A percentile compares a stretch with the other conserved stretches of the same genome.
These are phyloP conservation scores for Remersonia thermophila DNA, from an alignment of 2,329 filamentous ascomycete genomes.

Conservation along the genomic window DNA sequence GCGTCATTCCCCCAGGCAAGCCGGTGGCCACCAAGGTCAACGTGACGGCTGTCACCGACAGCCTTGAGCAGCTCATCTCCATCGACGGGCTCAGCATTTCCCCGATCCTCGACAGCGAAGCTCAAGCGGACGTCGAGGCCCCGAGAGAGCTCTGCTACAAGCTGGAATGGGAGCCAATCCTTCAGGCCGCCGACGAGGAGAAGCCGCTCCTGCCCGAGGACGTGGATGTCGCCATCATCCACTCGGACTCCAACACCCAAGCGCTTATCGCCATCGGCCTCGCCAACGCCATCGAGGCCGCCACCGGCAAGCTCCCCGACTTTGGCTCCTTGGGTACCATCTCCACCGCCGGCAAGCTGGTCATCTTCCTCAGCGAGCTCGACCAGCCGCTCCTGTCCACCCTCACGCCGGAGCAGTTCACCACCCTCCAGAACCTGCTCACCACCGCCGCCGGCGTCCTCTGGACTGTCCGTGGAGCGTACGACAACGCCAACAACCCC, in stretches of 20 bases:
- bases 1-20: slow-evolving; percentile 17
- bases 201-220: slow-evolving; percentile 15
- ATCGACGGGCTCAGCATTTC: slow-evolving; percentile 27
- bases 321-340: slow-evolving; percentile 21
- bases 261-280: slow-evolving; percentile 23
- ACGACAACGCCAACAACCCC: slow-evolving; percentile 24
- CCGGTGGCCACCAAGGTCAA: slow-evolving; percentile 26
- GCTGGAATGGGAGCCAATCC: slow-evolving; percentile 32
- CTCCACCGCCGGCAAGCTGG: slow-evolving; percentile 24
- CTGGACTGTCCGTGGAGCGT: slow-evolving; percentile 30
- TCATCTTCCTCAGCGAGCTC: slow-evolving; percentile 33
- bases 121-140: slow-evolving; percentile 17
- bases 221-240: slow-evolving; percentile 27
- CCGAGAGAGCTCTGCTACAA: slow-evolving; percentile 35
- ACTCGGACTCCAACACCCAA: slow-evolving; percentile 23
- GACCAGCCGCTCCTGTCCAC: slow-evolving; percentile 30
- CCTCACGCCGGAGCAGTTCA: slow-evolving; percentile 27
- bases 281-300: slow-evolving; percentile 21
- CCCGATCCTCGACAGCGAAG: slow-evolving; percentile 28
- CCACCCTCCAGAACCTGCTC: slow-evolving; percentile 24
- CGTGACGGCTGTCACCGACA: slow-evolving; percentile 24
- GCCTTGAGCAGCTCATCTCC: slow-evolving; percentile 21
- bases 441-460: slow-evolving; percentile 25
- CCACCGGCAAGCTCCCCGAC: slow-evolving; percentile 23
- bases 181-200: slow-evolving; percentile 14